Evolutionary conservation across 2,329 filamentous ascomycete species (phyloP).

Genomic region (Beauveria varroae): DNA sequence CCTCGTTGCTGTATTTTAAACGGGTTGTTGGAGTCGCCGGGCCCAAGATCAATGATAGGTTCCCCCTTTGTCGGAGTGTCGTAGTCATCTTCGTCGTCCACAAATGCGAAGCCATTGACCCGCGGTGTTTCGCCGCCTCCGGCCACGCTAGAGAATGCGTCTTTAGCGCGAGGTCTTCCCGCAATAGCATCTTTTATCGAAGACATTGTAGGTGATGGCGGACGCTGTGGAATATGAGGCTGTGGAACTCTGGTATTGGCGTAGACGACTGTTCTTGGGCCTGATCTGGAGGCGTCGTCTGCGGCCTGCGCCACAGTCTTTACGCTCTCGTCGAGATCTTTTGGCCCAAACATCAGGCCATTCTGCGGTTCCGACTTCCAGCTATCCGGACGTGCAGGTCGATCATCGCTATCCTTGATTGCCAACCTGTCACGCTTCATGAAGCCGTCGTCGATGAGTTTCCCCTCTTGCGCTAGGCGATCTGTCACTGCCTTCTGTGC

Average conservation of each 20-base stretch:
- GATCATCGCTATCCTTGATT: conserved; percentile 59
- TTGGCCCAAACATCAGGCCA: conserved; percentile 75
- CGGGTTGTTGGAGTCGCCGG: conserved; percentile 60
- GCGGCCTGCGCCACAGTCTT: conserved; percentile 60
- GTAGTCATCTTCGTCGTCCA: conserved; percentile 68
- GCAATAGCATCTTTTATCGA: conserved; percentile 79
- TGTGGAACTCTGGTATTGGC: conserved; percentile 72
- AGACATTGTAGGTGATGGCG: conserved; percentile 75
- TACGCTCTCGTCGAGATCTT: conserved; percentile 51
- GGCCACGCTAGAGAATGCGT: conserved; percentile 50
- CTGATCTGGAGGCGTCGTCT: conserved; percentile 63
- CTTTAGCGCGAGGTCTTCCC: conserved; percentile 55
- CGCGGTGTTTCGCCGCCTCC: conserved; percentile 73
- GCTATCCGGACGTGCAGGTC: conserved; percentile 68
- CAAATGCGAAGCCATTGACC: conserved; percentile 90
- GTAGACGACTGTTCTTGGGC: conserved; percentile 71
- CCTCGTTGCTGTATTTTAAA: conserved; percentile 73
- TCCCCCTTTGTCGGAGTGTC: conserved; percentile 21
- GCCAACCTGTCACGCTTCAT: conserved; percentile 49
- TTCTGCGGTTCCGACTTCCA: conserved; percentile 75
- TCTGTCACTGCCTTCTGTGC: conserved; percentile 56
- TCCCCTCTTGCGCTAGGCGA: conserved; percentile 38
- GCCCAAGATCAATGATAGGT: conserved; percentile 49
- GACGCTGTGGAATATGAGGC: conserved; percentile 35
- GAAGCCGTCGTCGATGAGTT: conserved; percentile 48